These are phyloP conservation scores for Yamadazyma philogaea DNA, from an alignment of 805 yeast genomes.

Conservation along the genomic window DNA sequence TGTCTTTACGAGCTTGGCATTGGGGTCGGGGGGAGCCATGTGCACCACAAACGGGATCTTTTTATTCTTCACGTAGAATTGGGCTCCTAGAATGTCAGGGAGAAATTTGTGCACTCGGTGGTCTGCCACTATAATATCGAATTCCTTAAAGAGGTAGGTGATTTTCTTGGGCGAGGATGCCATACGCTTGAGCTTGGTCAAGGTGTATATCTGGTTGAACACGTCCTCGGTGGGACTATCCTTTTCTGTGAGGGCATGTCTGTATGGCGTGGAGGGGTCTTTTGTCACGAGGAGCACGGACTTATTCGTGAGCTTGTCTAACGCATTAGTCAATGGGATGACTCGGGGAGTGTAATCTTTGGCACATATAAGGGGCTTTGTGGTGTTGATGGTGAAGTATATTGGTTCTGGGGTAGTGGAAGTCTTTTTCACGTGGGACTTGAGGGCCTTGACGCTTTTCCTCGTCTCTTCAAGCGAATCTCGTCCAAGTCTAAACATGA, in stretches of 20 bases:
- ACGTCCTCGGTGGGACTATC: conserved; percentile 56
- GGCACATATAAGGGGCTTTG: conserved; percentile 21
- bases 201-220: conserved; percentile 59
- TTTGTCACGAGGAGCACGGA: conserved; percentile 64
- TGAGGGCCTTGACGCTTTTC: conserved; percentile 11
- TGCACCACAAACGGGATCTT: conserved; percentile 68
- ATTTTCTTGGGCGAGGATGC: conserved; percentile 43
- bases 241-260: conserved; percentile 45
- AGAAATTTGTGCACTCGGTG: conserved; percentile 61
- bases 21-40: conserved; percentile 44
- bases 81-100: conserved; percentile 55
- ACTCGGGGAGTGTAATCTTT: conserved; percentile 44
- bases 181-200: conserved; percentile 52
- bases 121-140: conserved; percentile 68
- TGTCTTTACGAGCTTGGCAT: conserved; percentile 30
- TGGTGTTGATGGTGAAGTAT: conserved; percentile 33
- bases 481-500: conserved; percentile 8
- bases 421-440: conserved; percentile 16
- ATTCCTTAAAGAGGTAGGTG: conserved; percentile 52
- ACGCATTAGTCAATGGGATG: conserved; percentile 50
- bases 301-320: conserved; percentile 48
- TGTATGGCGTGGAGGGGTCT: conserved; percentile 63
- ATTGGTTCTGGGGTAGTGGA: conserved; percentile 21
- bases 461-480: conserved; percentile 9
- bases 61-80: conserved; percentile 61